Evolutionary conservation across 108 stramenopile genomes (phyloP), one percentile per base, ranked within the genome.

Genomic region (Skeletonema menzelii): DNA sequence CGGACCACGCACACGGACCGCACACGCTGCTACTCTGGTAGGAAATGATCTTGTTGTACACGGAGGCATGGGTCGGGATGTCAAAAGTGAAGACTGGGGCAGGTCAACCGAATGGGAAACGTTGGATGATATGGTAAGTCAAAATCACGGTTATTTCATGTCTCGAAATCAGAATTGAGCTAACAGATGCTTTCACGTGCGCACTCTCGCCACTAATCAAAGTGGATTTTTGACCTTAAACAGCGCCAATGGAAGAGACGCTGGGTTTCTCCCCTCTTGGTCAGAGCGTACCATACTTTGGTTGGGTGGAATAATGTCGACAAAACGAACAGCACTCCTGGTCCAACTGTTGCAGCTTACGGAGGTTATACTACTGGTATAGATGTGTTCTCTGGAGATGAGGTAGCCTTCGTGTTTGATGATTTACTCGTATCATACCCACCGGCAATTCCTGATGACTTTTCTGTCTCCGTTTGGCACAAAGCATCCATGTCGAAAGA

Each of bases 1-100:
- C 19, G 68, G 32, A 47, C 79, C 79, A 58, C 70, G 79, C 12
- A 62, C 77, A 53, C 59, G 84, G 22, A 85, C 84, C n/a, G 80
- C 84, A 1, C 84, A 85, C 61, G 81, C 79, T 11, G 84, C 84
- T 12, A 85, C 81, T 5, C 44, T 85, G 24, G 84, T 82, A 5
- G 84, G 81, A 13, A 62, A 81, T 47, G 61, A 85, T 32, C 65
- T 85, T 0, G 46, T 82, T 1, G 64, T 85, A 11, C 77, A 85
- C 28, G 84, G 84, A 4, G 84, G 84, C 14, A 80, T 80, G 79
- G 72, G 79, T 4, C 63, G 66, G 47, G 49, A 67, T 49, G 67
- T 56, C 31, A 63, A 67, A 15, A 49, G 46, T 11, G 46, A 80
- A 28, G 76, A 68, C 27, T 71, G 83, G 82, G 79, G 76, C 46